Conservation (phyloP, 805 yeast species). For the Wickerhamomyces kurtzmanii region DNA sequence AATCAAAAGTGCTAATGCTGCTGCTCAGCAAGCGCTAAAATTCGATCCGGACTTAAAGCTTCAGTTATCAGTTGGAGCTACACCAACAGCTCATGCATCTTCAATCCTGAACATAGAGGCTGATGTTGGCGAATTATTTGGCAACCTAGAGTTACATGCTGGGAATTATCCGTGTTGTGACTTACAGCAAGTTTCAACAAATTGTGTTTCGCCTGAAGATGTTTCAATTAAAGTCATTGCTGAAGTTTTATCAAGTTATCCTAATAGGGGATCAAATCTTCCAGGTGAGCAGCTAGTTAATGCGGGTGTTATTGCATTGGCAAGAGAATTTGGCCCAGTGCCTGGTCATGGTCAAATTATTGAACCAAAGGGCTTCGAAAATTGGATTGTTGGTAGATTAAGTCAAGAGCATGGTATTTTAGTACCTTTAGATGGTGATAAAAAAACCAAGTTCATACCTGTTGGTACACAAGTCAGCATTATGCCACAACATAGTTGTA, state of each 20-base stretch:
- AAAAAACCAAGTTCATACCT: constrained; percentile 30
- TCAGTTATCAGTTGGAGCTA: constrained; percentile 67
- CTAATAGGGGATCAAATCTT: constrained; percentile 35
- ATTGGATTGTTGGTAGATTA: constrained; percentile 59
- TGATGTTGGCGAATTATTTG: constrained; percentile 18
- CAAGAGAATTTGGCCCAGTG: constrained; percentile 49
- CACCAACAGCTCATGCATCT: constrained; percentile 68
- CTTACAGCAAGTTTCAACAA: constrained; percentile 68
- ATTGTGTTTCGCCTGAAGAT: constrained; percentile 33
- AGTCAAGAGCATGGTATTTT: constrained; percentile 79
- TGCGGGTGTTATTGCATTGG: constrained; percentile 64
- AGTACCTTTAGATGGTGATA: constrained; percentile 26
- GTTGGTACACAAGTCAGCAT: constrained; percentile 45
- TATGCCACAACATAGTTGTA: constrained; percentile 67
- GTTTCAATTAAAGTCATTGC: constrained; percentile 48
- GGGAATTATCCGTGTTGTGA: constrained; percentile 73
- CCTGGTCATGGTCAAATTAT: constrained; percentile 51
- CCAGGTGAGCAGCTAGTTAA: constrained; percentile 60
- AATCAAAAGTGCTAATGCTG: constrained; percentile 43
- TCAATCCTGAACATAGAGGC: constrained; percentile 10
- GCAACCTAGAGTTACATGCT: constrained; percentile 63
- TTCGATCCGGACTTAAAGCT: constrained; percentile 29
- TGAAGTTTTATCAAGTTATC: constrained; percentile 50
- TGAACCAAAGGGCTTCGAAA: constrained; percentile 29
- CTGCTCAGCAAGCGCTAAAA: constrained; percentile 27